Evolutionary conservation across 257 asterid species (phyloP).

Genomic region (Nicotiana knightiana): DNA sequence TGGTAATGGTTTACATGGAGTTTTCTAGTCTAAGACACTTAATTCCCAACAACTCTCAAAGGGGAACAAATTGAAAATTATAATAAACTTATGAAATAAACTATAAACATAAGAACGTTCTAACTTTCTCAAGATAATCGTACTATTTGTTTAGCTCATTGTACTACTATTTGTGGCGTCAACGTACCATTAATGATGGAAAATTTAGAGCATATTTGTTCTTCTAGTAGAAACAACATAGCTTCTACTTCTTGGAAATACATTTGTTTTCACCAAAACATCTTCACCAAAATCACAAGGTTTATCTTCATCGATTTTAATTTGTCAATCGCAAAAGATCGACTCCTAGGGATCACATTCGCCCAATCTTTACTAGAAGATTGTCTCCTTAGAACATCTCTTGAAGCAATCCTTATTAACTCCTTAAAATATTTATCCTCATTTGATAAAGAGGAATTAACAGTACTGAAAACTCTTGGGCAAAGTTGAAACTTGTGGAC

Average conservation of each 20-base stretch:
- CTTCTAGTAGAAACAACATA: not conserved
- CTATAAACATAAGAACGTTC: no score
- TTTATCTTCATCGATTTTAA: conserved; percentile 2
- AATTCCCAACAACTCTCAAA: no score
- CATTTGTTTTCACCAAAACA: not conserved
- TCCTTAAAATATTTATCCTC: not conserved
- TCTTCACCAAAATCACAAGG: conserved; percentile 8
- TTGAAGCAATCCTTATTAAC: not conserved
- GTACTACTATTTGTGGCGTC: no score
- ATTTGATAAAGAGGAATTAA: not conserved
- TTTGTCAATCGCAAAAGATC: not conserved
- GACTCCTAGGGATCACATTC: not conserved
- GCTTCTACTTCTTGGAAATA: not conserved
- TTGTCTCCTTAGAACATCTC: no score
- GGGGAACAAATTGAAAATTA: no score
- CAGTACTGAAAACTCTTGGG: not conserved
- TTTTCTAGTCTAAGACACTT: no score
- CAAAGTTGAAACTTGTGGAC: not conserved
- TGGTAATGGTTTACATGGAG: no score
- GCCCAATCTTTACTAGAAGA: not conserved
- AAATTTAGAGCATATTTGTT: no score
- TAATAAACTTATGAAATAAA: no score
- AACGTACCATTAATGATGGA: no score
- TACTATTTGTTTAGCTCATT: no score
- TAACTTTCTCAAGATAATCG: no score